phyloP scores from a whole-genome alignment of 345 rosid genomes.

The Syzygium jambos region DNA sequence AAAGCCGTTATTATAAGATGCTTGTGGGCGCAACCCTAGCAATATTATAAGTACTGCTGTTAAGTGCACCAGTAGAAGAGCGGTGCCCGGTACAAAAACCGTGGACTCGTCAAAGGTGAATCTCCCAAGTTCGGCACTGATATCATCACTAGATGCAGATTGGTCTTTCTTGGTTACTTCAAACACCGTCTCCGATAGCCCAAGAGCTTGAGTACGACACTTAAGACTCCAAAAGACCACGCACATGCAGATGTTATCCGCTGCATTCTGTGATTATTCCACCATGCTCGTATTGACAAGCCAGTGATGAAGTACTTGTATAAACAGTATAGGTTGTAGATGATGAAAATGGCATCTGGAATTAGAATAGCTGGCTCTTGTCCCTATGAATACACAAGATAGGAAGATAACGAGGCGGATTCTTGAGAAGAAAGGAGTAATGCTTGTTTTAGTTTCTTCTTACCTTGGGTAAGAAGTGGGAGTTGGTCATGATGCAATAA shows the following conservation, averaged over 20 bases:
- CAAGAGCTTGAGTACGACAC: conserved; percentile 20
- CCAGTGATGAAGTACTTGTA: conserved; percentile 13
- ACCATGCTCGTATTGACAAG: conserved; percentile 24
- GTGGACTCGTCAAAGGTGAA: conserved; percentile 34
- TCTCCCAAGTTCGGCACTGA: not conserved
- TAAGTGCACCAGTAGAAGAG: conserved; percentile 32
- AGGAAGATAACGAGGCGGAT: not conserved
- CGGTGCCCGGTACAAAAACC: conserved; percentile 34
- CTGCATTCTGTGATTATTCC: conserved; percentile 23
- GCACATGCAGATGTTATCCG: conserved; percentile 16
- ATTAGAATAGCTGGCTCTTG: conserved; percentile 11
- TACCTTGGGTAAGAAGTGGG: conserved; percentile 53
- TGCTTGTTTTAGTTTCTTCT: not conserved
- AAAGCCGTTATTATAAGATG: not conserved
- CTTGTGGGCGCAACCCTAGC: not conserved
- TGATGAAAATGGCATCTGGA: not conserved
- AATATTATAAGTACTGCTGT: conserved; percentile 4
- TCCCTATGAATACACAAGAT: not conserved
- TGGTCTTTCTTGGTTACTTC: conserved; percentile 39
- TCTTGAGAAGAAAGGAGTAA: not conserved
- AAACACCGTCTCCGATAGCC: conserved; percentile 30
- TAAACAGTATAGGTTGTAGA: conserved; percentile 11
- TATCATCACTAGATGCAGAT: not conserved
- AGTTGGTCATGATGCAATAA: conserved; percentile 42
- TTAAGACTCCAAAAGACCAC: conserved; percentile 25